A percentile compares a stretch with the other conserved stretches of the same genome.
phyloP scores from a whole-genome alignment of 768 basidiomycete genomes.

The Lyophyllum semitale region DNA sequence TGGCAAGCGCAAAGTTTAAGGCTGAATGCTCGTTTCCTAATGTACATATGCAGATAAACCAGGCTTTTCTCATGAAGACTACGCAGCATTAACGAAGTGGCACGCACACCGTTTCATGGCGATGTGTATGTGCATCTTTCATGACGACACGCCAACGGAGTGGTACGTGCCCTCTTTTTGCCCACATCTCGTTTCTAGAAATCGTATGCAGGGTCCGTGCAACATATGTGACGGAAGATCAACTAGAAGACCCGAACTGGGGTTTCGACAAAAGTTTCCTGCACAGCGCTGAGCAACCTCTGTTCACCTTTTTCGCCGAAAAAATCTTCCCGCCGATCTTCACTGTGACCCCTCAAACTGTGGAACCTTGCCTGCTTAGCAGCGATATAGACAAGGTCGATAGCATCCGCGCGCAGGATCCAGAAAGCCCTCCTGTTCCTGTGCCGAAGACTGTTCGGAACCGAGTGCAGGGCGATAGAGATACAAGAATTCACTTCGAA shows the following conservation, averaged over 20 bases:
- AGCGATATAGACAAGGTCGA: neutral
- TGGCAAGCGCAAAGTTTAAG: neutral
- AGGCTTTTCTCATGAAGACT: neutral
- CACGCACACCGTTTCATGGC: constrained; percentile 1
- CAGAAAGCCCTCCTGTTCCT: neutral
- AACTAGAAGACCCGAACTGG: neutral
- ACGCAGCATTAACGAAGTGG: neutral
- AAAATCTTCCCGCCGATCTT: neutral
- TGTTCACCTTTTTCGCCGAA: neutral
- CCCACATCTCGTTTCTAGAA: neutral
- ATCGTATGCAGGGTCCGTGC: neutral
- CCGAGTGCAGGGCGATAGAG: neutral
- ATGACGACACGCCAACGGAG: neutral
- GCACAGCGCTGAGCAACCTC: neutral
- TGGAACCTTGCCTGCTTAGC: neutral
- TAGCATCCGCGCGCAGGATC: neutral
- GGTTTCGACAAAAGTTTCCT: neutral
- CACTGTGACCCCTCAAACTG: neutral
- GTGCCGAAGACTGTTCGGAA: neutral
- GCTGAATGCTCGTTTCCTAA: too few species aligned
- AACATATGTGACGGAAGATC: neutral
- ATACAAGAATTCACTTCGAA: neutral
- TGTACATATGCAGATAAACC: neutral
- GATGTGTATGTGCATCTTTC: neutral
- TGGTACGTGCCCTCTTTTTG: neutral